A percentile compares a stretch with the other conserved stretches of the same genome.
Conservation (phyloP, 495 filamentous ascomycete genomes). For the Hypoxylon trugodes region DNA sequence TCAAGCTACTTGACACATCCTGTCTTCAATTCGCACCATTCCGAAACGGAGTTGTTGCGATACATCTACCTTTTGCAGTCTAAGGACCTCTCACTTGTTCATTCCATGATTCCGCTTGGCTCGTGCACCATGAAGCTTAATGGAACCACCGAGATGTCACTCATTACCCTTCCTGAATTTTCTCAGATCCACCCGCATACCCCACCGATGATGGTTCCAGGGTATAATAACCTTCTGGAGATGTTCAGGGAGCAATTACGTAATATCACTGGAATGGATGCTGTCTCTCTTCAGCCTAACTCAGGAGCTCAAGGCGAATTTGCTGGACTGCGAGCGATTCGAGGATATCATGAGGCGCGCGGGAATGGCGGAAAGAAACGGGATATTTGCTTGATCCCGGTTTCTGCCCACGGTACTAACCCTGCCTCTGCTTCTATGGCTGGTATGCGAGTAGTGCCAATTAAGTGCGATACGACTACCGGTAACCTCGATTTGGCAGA, state of each 20-base stretch:
- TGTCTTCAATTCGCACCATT: conserved; percentile 97
- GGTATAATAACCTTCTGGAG: conserved; percentile 74
- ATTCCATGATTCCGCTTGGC: conserved; percentile 99
- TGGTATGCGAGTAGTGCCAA: conserved; percentile 92
- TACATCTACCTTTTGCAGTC: conserved; percentile 96
- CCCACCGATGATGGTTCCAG: conserved; percentile 67
- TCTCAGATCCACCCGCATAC: conserved; percentile 87
- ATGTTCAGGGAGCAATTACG: conserved; percentile 80
- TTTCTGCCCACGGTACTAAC: conserved; percentile 97
- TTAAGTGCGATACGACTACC: conserved; percentile 88
- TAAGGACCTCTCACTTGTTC: conserved; percentile 92
- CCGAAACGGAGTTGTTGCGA: conserved; percentile 92
- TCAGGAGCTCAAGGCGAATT: conserved; percentile 98
- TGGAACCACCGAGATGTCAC: conserved; percentile 91
- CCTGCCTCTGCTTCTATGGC: conserved; percentile 97
- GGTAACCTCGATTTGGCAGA: conserved; percentile 92
- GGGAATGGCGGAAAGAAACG: conserved; percentile 65
- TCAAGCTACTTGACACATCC: conserved; percentile 87
- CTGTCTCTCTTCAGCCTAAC: conserved; percentile 92
- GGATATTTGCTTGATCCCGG: conserved; percentile 95
- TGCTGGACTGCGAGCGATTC: conserved; percentile 89
- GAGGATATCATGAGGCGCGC: conserved; percentile 79
- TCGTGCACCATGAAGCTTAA: conserved; percentile 99
- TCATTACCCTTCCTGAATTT: conserved; percentile 86
- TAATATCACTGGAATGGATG: conserved; percentile 89